Percentiles rank a stretch among this genome's conserved stretches.
Conservation (phyloP, 2,329 filamentous ascomycete species). For the Dactylellina haptotyla region DNA sequence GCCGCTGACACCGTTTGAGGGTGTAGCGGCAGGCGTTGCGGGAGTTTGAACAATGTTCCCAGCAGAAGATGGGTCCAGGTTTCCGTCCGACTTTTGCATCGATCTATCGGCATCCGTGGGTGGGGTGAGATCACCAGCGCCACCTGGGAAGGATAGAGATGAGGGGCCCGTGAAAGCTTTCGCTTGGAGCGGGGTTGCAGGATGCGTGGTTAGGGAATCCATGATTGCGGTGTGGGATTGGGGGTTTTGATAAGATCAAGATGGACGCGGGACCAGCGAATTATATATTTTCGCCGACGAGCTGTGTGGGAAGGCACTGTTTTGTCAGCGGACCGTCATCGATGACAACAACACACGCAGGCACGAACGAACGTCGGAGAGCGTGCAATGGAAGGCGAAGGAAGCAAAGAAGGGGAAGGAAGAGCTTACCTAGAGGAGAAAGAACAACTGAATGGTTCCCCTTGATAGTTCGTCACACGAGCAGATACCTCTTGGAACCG, state of each 20-base stretch:
- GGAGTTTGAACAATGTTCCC: conserved; percentile 65
- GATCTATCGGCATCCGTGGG: conserved; percentile 75
- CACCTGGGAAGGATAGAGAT: conserved; percentile 90
- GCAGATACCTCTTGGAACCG: not conserved
- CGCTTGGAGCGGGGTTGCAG: conserved; percentile 88
- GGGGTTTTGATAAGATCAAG: not conserved
- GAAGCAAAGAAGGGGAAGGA: not conserved
- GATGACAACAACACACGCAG: not conserved
- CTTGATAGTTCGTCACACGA: conserved; percentile 48
- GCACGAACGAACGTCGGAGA: not conserved
- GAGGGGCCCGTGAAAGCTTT: conserved; percentile 94
- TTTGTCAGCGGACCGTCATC: conserved; percentile 9
- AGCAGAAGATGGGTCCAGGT: conserved; percentile 64
- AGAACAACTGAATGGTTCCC: conserved; percentile 55
- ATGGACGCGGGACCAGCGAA: not conserved
- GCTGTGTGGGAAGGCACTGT: conserved; percentile 4
- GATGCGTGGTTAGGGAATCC: conserved; percentile 92
- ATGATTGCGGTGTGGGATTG: conserved; percentile 66
- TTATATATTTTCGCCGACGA: conserved; percentile 19
- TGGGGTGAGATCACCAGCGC: conserved; percentile 82
- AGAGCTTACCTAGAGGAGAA: conserved; percentile 51
- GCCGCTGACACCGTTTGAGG: conserved; percentile 83
- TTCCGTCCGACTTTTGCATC: conserved; percentile 65
- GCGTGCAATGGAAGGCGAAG: not conserved
- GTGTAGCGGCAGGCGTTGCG: conserved; percentile 89